Base-by-base conservation (phyloP, 345 rosid species). In the Corchorus capsularis region DNA sequence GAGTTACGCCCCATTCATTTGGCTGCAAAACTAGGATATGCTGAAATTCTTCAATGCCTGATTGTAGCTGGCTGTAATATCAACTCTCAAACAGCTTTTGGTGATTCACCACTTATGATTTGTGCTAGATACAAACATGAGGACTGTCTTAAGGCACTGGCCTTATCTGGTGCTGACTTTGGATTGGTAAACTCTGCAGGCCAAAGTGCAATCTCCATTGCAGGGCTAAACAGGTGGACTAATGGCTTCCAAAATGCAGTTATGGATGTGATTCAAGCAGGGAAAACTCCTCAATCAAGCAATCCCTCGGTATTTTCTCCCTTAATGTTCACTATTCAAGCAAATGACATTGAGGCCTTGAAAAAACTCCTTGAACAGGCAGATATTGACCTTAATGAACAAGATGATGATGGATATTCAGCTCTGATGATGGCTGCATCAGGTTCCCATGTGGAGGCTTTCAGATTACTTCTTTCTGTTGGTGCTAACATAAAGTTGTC, bases 101-200 rank as follows among this genome's bases (percentile, higher is more conserved):
- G 93, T 13, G 90, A 91, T 65, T 86, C 95, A 0, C 87, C 93
- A 16, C 50, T 89, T 27, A 86, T 87, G 91, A 81, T 91, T 20
- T 77, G 85, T 71, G 85, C 86, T 32, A 86, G 87, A 77, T 60
- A 85, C 79, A 79, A 76, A 80, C 87, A 80, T 47, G 82, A 50
- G 56, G 88, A 80, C 39, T 87, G 90, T 77, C 72, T 91, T 50
- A 79, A 76, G 75, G 73, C 59, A 45, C 63, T 91, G 72, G 88
- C 81, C 49, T 81, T 77, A 41, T 86, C 79, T 52, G 95, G 90
- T 46, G 91, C 82, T 39, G 91, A 89, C 80, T 79, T 89, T 63
- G 89, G 89, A 60, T 72, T 85, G 55, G 75, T 85, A 60, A 82
- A 84, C 71, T 70, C 77, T 20, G 72, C 81, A 11, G 79, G 87